Evolutionary conservation across 345 rosid species (phyloP).

Genomic region (Cardamine occulta): DNA sequence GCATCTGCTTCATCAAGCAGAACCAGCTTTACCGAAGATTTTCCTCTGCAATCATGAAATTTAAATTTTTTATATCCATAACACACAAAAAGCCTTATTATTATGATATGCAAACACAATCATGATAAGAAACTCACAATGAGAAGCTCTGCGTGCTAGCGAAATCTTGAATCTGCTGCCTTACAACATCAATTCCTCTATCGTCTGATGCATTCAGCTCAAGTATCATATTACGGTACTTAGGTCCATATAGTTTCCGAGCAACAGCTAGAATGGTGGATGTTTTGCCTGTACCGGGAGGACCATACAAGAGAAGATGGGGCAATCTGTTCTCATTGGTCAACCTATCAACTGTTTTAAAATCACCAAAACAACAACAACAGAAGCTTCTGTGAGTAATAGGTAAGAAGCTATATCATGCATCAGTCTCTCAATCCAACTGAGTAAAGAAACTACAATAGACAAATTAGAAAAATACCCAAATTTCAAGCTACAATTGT

Average conservation of each 20-base stretch:
- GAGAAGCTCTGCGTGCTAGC: constrained; percentile 99
- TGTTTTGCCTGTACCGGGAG: constrained; percentile 99
- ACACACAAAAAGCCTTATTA: neutral
- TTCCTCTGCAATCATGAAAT: constrained; percentile 51
- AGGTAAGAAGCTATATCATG: constrained; percentile 9
- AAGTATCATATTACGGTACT: constrained; percentile 89
- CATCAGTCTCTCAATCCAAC: constrained; percentile 23
- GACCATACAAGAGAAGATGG: constrained; percentile 89
- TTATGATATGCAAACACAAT: neutral
- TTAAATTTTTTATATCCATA: neutral
- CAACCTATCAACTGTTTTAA: constrained; percentile 78
- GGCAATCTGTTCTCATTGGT: constrained; percentile 95
- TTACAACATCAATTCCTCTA: constrained; percentile 92
- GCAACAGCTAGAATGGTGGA: constrained; percentile 98
- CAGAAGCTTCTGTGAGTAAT: neutral
- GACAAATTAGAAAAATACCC: neutral
- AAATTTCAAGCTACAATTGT: neutral
- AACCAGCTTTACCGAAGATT: constrained; percentile 80
- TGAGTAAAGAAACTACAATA: neutral
- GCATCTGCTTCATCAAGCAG: constrained; percentile 97
- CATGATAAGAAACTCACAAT: constrained; percentile 54
- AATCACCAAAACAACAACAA: constrained; percentile 14
- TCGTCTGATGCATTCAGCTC: constrained; percentile 98
- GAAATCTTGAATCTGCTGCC: constrained; percentile 94
- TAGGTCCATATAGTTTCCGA: constrained; percentile 86